Evolutionary conservation across 805 yeast species (phyloP).

Genomic region (Wickerhamiella azymoides): DNA sequence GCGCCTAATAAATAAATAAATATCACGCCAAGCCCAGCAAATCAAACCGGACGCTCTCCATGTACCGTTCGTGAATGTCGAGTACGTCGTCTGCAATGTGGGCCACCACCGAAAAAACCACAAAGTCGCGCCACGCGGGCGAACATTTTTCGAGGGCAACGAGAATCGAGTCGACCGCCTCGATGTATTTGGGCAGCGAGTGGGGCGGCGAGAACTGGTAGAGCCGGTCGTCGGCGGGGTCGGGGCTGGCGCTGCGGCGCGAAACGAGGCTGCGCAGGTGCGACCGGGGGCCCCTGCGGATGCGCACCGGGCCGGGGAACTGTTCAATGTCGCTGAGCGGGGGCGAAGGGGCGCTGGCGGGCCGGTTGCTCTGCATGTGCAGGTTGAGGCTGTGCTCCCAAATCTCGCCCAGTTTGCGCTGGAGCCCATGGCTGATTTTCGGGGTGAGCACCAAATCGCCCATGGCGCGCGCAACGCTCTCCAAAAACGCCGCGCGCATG

Average conservation of each 20-base stretch:
- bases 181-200: conserved; percentile 2
- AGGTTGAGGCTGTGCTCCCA: not conserved
- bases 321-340: not conserved
- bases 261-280: not conserved
- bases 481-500: conserved; percentile 7
- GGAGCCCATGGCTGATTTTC: not conserved
- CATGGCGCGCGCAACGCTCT: not conserved
- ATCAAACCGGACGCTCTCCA: not conserved
- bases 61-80: conserved; percentile 5
- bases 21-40: not conserved
- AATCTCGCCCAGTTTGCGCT: not conserved
- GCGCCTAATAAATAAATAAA: not conserved
- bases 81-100: conserved; percentile 6
- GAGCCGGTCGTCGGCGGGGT: not conserved
- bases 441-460: not conserved
- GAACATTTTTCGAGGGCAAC: conserved; percentile 3
- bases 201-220: not conserved
- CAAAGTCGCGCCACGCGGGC: conserved; percentile 6
- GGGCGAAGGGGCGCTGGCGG: conserved; percentile 1
- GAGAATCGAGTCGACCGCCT: not conserved
- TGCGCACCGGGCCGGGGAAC: conserved; percentile 5
- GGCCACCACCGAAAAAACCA: conserved; percentile 2
- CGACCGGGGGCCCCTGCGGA: not conserved
- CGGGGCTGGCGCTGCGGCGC: not conserved
- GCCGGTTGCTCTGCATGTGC: not conserved